Conservation (phyloP, 495 filamentous ascomycete genomes). For the Penicillium odoratum region DNA sequence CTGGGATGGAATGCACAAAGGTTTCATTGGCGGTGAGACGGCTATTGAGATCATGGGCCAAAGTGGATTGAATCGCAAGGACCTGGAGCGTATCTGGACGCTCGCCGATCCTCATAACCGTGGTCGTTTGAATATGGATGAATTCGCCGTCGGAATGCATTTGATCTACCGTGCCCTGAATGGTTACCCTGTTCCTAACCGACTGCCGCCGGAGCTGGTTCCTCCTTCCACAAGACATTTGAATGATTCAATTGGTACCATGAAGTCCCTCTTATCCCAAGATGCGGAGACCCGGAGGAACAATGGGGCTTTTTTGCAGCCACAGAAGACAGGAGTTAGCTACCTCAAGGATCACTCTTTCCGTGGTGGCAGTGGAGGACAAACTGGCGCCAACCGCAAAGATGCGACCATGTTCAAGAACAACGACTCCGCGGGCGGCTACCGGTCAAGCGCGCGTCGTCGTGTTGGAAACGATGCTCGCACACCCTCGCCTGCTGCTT, state of each 20-base stretch:
- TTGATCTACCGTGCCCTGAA: slow-evolving; percentile 96
- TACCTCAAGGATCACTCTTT: slow-evolving; percentile 97
- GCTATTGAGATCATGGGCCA: slow-evolving; percentile 98
- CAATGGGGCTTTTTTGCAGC: slow-evolving; percentile 80
- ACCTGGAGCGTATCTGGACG: slow-evolving; percentile 94
- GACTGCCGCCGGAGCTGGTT: slow-evolving; percentile 88
- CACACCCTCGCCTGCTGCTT: slow-evolving; percentile 71
- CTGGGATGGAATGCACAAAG: slow-evolving; percentile 95
- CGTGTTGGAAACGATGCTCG: slow-evolving; percentile 69
- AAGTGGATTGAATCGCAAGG: slow-evolving; percentile 85
- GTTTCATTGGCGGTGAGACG: slow-evolving; percentile 88
- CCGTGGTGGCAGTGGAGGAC: slow-evolving; percentile 51
- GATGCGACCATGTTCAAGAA: slow-evolving; percentile 97
- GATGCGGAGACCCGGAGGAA: slow-evolving; percentile 85
- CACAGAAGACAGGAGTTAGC: slow-evolving; percentile 95
- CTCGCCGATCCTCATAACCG: slow-evolving; percentile 91
- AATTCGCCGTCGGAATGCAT: slow-evolving; percentile 99
- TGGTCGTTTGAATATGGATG: slow-evolving; percentile 92
- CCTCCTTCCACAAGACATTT: slow-evolving; percentile 95
- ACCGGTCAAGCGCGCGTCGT: slow-evolving; percentile 90
- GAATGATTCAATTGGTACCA: slow-evolving; percentile 84
- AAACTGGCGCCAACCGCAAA: slow-evolving; percentile 59
- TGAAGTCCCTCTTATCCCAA: slow-evolving; percentile 88
- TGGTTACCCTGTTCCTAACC: slow-evolving; percentile 89
- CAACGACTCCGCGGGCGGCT: slow-evolving; percentile 82